Evolutionary conservation across 805 yeast species (phyloP).

Genomic region (Zygoascus biomembranicola): DNA sequence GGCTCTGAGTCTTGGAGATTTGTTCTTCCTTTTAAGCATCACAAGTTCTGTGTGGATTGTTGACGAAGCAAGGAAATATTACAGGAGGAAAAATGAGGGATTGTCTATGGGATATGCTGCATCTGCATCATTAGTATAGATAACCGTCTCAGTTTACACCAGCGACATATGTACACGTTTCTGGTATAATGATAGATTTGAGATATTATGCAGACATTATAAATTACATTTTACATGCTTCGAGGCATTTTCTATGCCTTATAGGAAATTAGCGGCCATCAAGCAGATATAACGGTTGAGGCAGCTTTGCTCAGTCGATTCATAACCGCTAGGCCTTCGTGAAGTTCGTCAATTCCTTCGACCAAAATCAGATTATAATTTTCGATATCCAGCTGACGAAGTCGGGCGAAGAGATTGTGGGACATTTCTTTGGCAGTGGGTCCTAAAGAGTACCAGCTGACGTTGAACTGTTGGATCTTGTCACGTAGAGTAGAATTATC

Average conservation of each 20-base stretch:
- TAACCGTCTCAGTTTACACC: not conserved
- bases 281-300: constrained; percentile 31
- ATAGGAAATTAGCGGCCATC: not conserved
- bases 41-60: constrained; percentile 78
- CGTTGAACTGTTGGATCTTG: not conserved
- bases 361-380: constrained; percentile 65
- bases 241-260: no score
- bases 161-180: no score
- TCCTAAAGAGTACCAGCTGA: constrained; percentile 31
- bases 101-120: not conserved
- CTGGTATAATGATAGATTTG: no score
- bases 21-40: constrained; percentile 50
- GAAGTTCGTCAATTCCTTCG: constrained; percentile 67
- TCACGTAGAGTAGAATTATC: not conserved
- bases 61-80: constrained; percentile 72
- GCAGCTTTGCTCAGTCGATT: constrained; percentile 86
- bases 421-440: constrained; percentile 54
- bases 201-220: no score
- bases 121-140: not conserved
- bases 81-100: constrained; percentile 18
- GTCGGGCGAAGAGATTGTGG: constrained; percentile 57
- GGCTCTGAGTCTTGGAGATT: constrained; percentile 64
- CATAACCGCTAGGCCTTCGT: constrained; percentile 93
- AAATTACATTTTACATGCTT: no score
- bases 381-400: constrained; percentile 68